Percentiles rank a stretch among this genome's conserved stretches.
Conservation (phyloP, 2,329 filamentous ascomycete genomes). For the Beauveria sp. region DNA sequence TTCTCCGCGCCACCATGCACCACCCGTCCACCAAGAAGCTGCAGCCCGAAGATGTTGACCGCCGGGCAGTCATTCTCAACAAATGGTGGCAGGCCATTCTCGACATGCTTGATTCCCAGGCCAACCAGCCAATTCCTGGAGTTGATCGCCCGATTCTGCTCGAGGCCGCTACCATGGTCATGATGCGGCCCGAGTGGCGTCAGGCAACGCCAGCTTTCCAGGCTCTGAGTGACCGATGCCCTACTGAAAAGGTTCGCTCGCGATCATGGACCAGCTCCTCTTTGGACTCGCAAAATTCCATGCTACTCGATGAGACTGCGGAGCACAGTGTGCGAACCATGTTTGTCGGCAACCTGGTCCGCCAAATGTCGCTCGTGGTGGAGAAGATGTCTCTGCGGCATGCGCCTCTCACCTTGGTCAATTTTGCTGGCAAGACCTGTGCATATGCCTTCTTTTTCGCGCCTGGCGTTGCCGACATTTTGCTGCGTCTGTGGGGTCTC, state of each 20-base stretch:
- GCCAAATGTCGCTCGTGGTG: slow-evolving; percentile 80
- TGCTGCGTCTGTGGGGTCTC: slow-evolving; percentile 74
- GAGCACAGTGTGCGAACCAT: slow-evolving; percentile 85
- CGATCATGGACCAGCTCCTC: slow-evolving; percentile 43
- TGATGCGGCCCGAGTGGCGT: slow-evolving; percentile 86
- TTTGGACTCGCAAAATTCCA: slow-evolving; percentile 57
- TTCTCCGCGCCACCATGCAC: slow-evolving; percentile 61
- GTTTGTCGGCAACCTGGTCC: slow-evolving; percentile 72
- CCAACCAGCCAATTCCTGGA: slow-evolving; percentile 64
- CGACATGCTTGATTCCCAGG: slow-evolving; percentile 68
- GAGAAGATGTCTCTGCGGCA: slow-evolving; percentile 80
- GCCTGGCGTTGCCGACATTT: slow-evolving; percentile 74
- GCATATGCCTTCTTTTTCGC: slow-evolving; percentile 93
- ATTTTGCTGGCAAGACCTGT: slow-evolving; percentile 83
- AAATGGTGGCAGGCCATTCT: slow-evolving; percentile 85
- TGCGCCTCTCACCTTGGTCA: slow-evolving; percentile 57
- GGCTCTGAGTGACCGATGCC: slow-evolving; percentile 50
- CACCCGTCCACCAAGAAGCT: slow-evolving; percentile 59
- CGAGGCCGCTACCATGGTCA: slow-evolving; percentile 71
- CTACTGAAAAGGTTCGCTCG: slow-evolving; percentile 36
- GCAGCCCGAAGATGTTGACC: slow-evolving; percentile 74
- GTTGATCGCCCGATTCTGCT: slow-evolving; percentile 77
- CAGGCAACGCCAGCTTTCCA: slow-evolving; percentile 61
- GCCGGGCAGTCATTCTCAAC: slow-evolving; percentile 70
- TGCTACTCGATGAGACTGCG: slow-evolving; percentile 55